Percentiles rank a stretch among this genome's conserved stretches.
These are phyloP conservation scores for Catunica adiposa DNA, from an alignment of 2,329 filamentous ascomycete species.

Conservation along the genomic window DNA sequence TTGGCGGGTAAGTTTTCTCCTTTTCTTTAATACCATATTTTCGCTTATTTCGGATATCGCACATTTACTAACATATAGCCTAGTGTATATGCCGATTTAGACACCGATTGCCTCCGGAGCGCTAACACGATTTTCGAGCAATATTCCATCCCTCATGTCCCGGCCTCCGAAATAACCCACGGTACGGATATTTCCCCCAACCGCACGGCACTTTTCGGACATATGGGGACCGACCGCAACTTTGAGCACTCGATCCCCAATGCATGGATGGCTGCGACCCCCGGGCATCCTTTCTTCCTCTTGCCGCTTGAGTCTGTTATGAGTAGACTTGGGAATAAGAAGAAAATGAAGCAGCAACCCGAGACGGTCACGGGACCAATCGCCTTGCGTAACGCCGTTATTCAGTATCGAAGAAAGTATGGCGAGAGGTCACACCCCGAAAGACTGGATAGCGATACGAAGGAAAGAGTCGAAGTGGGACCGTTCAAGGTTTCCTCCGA, in stretches of 20 bases:
- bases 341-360: slow-evolving; percentile 2
- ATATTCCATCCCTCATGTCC: slow-evolving; percentile 14
- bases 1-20: slow-evolving; percentile 20
- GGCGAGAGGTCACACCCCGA: neutral
- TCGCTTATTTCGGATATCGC: neutral
- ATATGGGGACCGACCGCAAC: slow-evolving; percentile 20
- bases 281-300: slow-evolving; percentile 22
- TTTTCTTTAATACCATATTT: neutral
- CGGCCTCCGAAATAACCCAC: neutral
- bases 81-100: slow-evolving; percentile 21
- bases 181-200: slow-evolving; percentile 1
- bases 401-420: slow-evolving; percentile 12
- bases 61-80: neutral
- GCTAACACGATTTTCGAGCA: slow-evolving; percentile 17
- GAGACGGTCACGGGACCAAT: slow-evolving; percentile 15
- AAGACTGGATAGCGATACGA: slow-evolving; percentile 6
- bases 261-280: slow-evolving; percentile 24
- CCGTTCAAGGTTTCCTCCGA: slow-evolving; percentile 3
- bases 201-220: slow-evolving; percentile 19
- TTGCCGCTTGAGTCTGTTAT: slow-evolving; percentile 17
- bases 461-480: slow-evolving; percentile 1
- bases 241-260: slow-evolving; percentile 23
- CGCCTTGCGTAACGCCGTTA: slow-evolving; percentile 14
- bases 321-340: slow-evolving; percentile 3
- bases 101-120: slow-evolving; percentile 21